These are phyloP conservation scores for Kwoniella heveanensis DNA, from an alignment of 768 basidiomycete genomes.

Conservation along the genomic window DNA sequence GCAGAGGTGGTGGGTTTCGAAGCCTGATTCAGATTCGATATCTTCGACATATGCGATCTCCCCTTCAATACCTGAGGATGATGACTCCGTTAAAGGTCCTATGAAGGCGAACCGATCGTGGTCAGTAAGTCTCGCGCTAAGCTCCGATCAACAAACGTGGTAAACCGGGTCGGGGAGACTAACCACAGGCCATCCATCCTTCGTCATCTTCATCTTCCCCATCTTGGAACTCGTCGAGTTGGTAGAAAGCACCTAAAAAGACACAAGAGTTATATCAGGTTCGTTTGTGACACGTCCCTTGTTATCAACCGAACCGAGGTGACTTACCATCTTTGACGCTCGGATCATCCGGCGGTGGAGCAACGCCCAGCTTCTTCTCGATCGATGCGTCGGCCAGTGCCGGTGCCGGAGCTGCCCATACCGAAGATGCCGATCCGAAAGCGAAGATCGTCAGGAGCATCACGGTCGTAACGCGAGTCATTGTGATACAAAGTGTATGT, in stretches of 20 bases:
- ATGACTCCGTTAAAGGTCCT: not conserved
- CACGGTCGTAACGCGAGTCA: not conserved
- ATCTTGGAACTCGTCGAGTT: not conserved
- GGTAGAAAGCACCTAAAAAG: not conserved
- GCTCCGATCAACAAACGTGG: too few species aligned
- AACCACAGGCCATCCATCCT: conserved; percentile 2
- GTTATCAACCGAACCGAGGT: too few species aligned
- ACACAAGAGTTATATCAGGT: too few species aligned
- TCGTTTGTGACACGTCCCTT: too few species aligned
- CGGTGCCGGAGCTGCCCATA: not conserved
- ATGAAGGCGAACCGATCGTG: too few species aligned
- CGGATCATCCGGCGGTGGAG: not conserved
- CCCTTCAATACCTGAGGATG: not conserved
- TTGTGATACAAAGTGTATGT: too few species aligned
- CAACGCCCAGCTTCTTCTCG: conserved; percentile 11
- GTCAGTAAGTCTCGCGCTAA: too few species aligned
- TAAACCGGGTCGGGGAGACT: not conserved
- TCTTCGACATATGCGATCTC: not conserved
- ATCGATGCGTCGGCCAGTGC: not conserved
- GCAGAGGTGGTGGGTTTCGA: too few species aligned
- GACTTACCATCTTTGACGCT: not conserved
- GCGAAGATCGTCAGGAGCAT: not conserved
- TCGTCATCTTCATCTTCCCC: not conserved
- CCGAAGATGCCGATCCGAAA: not conserved
- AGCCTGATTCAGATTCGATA: not conserved